Base-by-base conservation (phyloP, 108 stramenopile species). In the Skeletonema marinoi region DNA sequence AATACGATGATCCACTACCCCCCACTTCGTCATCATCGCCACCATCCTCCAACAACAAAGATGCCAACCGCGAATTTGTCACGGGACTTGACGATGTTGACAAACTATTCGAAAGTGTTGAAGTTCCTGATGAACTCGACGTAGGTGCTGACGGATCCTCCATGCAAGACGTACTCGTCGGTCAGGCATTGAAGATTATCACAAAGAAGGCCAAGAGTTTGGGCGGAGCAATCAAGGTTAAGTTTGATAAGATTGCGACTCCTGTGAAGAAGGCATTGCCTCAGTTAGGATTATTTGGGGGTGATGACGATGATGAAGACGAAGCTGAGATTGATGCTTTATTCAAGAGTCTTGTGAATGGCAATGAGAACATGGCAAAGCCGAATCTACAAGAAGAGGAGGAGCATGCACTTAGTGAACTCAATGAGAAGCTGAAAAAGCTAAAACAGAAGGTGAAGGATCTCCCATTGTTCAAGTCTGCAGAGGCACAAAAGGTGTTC, bases 61-160 rank as follows among this genome's bases (percentile, higher is more conserved):
- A 77, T 39, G 88, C 85, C 48, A 88, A 88, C 68, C 71, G 81
- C 14, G 85, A 95, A 59, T 92, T 95, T 73, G 90, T 95, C 1
- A 86, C 89, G 42, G 94, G 92, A 7, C 81, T 95, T 13, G 94
- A 95, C 71, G 94, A 95, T 66, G 86, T 92, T 54, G 86, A 91
- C 66, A 91, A 95, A 50, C 82, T 95, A 48, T 90, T 95, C 64
- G 91, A 91, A 75, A 77, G 68, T 13, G 91, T 95, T 30, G 88
- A 92, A 60, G 82, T 88, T 14, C 93, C 93, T 1, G 93, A 95
- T 71, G 93, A 95, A 73, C 69, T 95, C 1, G 93, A 95, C 70
- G 90, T 95, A 14, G 93, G 93, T 6, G 90, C 90, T 33, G 84
- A 88, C 7, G 93, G 93, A 4, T 87, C 87, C 6, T 91, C 90